A percentile compares a stretch with the other conserved stretches of the same genome.
Conservation (phyloP, 129 eudicot species). For the Flaveria linearis region DNA sequence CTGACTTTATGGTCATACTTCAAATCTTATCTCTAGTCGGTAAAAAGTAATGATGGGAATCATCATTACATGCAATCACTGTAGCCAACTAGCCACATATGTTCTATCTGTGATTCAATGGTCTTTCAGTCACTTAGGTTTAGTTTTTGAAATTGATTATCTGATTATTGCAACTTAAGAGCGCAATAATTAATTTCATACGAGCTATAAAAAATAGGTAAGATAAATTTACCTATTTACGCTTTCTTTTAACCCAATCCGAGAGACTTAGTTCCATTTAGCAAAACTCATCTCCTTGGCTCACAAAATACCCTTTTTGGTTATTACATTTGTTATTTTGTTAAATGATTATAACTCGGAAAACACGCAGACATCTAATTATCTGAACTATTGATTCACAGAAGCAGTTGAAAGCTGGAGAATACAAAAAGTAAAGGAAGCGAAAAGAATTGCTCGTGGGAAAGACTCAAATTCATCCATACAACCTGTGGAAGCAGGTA, state of each 20-base stretch:
- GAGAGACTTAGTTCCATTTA: slow-evolving; percentile 15
- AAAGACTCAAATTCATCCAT: slow-evolving; percentile 46
- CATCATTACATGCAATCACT: neutral
- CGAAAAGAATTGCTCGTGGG: slow-evolving; percentile 43
- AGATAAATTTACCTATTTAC: neutral
- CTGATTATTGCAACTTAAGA: neutral
- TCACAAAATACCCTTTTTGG: neutral
- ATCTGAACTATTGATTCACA: slow-evolving; percentile 31
- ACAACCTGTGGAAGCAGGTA: slow-evolving; percentile 71
- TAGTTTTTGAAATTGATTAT: neutral
- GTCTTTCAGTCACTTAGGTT: neutral
- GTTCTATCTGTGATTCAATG: neutral
- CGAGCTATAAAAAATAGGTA: neutral
- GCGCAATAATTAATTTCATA: neutral
- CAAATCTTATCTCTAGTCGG: neutral
- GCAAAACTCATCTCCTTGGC: neutral
- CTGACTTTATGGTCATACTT: neutral
- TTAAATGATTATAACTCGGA: neutral
- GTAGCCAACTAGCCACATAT: neutral
- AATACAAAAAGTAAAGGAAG: slow-evolving; percentile 60
- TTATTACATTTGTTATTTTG: neutral
- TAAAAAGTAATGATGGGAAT: neutral
- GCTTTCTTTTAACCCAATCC: neutral
- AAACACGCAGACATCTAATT: neutral
- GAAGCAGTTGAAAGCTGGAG: slow-evolving; percentile 86